Evolutionary conservation across 441 rosid genomes (phyloP).

Genomic region (Macaranga tanarius): DNA sequence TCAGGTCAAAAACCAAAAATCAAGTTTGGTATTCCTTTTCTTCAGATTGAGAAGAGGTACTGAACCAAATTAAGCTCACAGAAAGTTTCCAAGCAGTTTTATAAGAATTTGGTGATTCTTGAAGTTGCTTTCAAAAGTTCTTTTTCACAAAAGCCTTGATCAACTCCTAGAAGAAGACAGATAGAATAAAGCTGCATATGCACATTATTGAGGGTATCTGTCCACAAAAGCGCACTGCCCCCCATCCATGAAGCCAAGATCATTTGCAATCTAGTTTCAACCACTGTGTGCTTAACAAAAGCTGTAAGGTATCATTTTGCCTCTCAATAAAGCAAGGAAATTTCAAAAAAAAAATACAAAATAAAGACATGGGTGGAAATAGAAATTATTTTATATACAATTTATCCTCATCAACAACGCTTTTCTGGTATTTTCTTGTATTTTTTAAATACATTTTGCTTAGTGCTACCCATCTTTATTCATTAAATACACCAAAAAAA

Average conservation of each 20-base stretch:
- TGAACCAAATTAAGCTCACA: background rate
- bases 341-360: background rate
- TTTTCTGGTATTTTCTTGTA: constrained; percentile 9
- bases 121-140: background rate
- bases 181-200: constrained; percentile 5
- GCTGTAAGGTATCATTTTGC: constrained; percentile 9
- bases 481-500: background rate
- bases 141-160: background rate
- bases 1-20: too few relatives aligned
- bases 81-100: background rate
- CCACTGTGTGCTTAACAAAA: constrained; percentile 15
- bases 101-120: background rate
- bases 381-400: background rate
- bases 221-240: constrained; percentile 3
- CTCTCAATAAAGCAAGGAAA: constrained; percentile 17
- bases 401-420: background rate
- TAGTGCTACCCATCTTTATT: background rate
- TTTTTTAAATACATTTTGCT: background rate
- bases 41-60: background rate
- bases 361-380: background rate
- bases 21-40: background rate
- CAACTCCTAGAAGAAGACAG: constrained; percentile 6
- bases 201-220: background rate
- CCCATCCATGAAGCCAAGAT: background rate
- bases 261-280: background rate